Evolutionary conservation across 306 rosid genomes (phyloP).

Genomic region (Rosa multiflora): DNA sequence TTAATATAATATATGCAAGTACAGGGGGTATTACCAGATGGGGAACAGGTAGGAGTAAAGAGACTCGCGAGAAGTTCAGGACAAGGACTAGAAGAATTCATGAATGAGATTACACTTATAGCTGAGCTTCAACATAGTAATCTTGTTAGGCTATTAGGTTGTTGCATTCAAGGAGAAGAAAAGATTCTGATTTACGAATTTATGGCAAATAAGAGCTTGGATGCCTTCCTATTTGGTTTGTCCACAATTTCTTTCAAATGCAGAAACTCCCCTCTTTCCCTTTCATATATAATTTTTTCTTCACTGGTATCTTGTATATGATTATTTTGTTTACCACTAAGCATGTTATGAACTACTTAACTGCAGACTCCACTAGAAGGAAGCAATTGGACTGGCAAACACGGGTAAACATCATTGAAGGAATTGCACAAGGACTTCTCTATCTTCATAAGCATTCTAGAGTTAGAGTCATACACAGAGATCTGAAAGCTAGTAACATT

Average conservation of each 20-base stretch:
- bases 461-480: conserved; percentile 1
- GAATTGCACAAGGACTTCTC: conserved; percentile 25
- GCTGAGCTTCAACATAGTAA: no score
- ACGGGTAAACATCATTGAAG: conserved; percentile 9
- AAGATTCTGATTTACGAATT: no score
- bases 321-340: not conserved
- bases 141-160: no score
- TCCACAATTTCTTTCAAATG: no score
- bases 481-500: no score
- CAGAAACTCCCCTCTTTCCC: not conserved
- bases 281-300: no score
- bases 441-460: conserved; percentile 25
- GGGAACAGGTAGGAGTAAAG: conserved; percentile 16
- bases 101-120: no score
- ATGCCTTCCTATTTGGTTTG: no score
- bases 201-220: no score
- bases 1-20: not conserved
- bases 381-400: conserved; percentile 18
- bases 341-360: not conserved
- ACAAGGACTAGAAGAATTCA: no score
- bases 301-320: not conserved
- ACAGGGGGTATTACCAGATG: conserved; percentile 21
- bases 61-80: conserved; percentile 15
- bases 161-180: no score
- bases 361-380: conserved; percentile 10